A percentile compares a stretch with the other conserved stretches of the same genome.
These are phyloP conservation scores for Akanthomyces lecanii DNA, from an alignment of 2,329 filamentous ascomycete genomes.

Conservation along the genomic window DNA sequence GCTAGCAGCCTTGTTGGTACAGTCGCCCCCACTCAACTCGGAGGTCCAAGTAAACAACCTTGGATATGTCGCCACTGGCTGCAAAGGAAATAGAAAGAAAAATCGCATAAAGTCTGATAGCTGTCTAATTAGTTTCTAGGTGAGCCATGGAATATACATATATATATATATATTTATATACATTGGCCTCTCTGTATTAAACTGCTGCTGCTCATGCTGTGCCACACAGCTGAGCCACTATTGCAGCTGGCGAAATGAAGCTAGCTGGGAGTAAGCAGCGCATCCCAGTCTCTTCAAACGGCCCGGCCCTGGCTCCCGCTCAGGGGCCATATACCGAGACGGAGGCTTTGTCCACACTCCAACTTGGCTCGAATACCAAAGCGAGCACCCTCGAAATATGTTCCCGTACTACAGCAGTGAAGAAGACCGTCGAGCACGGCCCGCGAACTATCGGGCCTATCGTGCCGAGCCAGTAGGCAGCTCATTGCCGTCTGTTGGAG, in stretches of 20 bases:
- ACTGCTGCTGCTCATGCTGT: neutral
- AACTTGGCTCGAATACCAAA: neutral
- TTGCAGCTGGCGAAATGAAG: neutral
- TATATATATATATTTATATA: too few species aligned
- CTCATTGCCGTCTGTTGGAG: too few species aligned
- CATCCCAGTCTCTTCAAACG: slow-evolving; percentile 9
- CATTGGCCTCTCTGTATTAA: neutral
- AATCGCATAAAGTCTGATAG: too few species aligned
- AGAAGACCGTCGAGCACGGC: neutral
- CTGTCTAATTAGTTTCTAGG: too few species aligned
- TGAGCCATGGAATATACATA: too few species aligned
- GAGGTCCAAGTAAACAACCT: neutral
- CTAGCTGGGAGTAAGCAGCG: neutral
- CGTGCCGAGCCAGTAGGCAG: neutral
- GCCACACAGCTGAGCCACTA: neutral
- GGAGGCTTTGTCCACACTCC: neutral
- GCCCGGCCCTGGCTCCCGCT: slow-evolving; percentile 15
- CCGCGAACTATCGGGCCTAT: neutral
- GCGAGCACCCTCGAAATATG: neutral
- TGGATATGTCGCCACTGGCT: neutral
- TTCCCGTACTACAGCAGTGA: slow-evolving; percentile 4
- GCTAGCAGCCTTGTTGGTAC: neutral
- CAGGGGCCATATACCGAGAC: neutral
- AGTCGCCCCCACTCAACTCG: neutral
- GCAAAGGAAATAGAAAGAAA: neutral